A percentile compares a stretch with the other conserved stretches of the same genome.
Evolutionary conservation across 257 asterid genomes (phyloP).

Genomic region (Solanum appendiculatum): DNA sequence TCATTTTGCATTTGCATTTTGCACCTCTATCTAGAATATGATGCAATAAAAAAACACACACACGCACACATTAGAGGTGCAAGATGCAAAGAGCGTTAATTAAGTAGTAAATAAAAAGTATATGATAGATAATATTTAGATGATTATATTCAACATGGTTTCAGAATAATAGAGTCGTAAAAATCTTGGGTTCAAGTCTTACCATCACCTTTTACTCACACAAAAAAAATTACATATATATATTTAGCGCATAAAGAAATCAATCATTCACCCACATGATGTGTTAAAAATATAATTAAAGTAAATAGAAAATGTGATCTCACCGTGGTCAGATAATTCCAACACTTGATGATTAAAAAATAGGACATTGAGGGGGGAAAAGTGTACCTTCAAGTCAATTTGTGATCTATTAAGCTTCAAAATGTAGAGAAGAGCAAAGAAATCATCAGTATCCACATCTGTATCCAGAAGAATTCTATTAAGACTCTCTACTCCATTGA

Average conservation of each 20-base stretch:
- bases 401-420: constrained; percentile 9
- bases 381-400: constrained; percentile 56
- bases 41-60: no score
- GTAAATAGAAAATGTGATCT: no score
- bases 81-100: not conserved
- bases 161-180: not conserved
- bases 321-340: no score
- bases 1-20: no score
- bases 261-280: not conserved
- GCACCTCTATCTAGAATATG: no score
- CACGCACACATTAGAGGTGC: not conserved
- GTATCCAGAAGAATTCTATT: constrained; percentile 52
- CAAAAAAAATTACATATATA: not conserved
- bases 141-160: not conserved
- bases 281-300: no score
- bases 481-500: constrained; percentile 19
- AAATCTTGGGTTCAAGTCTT: not conserved
- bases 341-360: not conserved
- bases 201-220: not conserved
- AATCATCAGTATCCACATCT: not conserved
- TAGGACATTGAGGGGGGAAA: no score
- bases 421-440: not conserved
- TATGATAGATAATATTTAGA: no score
- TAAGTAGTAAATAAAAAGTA: no score
- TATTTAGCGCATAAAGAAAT: not conserved